These are phyloP conservation scores for Microdochium nivale DNA, from an alignment of 2,329 filamentous ascomycete genomes.

Conservation along the genomic window DNA sequence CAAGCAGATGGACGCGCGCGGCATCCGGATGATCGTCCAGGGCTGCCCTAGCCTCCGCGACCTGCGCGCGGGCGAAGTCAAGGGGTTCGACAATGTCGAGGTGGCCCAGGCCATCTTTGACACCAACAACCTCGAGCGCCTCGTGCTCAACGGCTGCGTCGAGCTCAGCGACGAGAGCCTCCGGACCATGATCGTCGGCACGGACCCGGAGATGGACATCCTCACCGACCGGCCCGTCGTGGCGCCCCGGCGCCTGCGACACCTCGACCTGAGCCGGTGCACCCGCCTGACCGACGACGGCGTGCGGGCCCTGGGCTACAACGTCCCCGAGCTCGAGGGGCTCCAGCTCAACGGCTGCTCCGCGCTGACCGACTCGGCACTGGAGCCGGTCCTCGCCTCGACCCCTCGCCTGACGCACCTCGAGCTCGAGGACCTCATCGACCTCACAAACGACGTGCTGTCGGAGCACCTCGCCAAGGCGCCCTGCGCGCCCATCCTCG, in stretches of 20 bases:
- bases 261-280: conserved; percentile 80
- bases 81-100: conserved; percentile 65
- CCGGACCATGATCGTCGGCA: conserved; percentile 65
- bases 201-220: conserved; percentile 69
- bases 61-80: conserved; percentile 72
- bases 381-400: conserved; percentile 66
- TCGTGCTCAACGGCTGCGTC: conserved; percentile 72
- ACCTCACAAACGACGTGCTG: conserved; percentile 67
- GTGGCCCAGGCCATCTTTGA: conserved; percentile 69
- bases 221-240: conserved; percentile 70
- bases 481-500: conserved; percentile 61
- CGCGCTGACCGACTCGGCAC: conserved; percentile 62
- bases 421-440: conserved; percentile 77
- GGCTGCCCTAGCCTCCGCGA: conserved; percentile 68
- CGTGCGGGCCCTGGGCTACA: conserved; percentile 61
- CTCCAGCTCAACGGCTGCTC: conserved; percentile 74
- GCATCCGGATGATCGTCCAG: conserved; percentile 63
- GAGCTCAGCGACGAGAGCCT: conserved; percentile 71
- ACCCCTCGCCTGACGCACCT: conserved; percentile 74
- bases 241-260: conserved; percentile 67
- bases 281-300: conserved; percentile 62
- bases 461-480: conserved; percentile 65
- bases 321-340: conserved; percentile 72
- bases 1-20: conserved; percentile 70
- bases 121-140: conserved; percentile 72